Conservation (phyloP, 805 yeast species). For the Candida parachauliodes region DNA sequence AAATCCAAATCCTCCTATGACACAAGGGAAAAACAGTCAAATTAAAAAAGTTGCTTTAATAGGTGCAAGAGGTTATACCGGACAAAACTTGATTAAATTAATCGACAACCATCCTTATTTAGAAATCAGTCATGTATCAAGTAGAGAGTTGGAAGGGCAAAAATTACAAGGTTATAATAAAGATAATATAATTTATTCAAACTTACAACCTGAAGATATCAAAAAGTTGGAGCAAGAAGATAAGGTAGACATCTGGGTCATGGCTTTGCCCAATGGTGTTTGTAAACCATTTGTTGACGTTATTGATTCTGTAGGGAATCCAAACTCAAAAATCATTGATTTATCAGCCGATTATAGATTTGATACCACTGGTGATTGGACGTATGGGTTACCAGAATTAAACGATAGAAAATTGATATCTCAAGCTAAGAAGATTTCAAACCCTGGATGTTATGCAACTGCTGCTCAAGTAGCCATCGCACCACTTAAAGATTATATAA, state of each 20-base stretch:
- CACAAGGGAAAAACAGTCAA: constrained; percentile 57
- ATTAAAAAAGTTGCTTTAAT: constrained; percentile 82
- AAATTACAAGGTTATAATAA: constrained; percentile 85
- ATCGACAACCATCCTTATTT: constrained; percentile 84
- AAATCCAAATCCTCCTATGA: constrained; percentile 72
- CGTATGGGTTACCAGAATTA: constrained; percentile 93
- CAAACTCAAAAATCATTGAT: constrained; percentile 81
- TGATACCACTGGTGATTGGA: constrained; percentile 85
- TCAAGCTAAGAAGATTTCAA: constrained; percentile 75
- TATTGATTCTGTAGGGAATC: constrained; percentile 59
- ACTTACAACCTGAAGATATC: constrained; percentile 84
- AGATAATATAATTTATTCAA: constrained; percentile 73
- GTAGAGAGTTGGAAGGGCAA: constrained; percentile 90
- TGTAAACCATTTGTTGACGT: constrained; percentile 86
- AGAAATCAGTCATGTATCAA: constrained; percentile 89
- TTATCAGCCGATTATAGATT: constrained; percentile 95
- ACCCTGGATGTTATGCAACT: constrained; percentile 99
- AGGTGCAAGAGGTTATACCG: constrained; percentile 98
- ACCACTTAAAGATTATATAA: constrained; percentile 68
- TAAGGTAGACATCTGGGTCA: constrained; percentile 94
- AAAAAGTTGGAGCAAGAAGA: constrained; percentile 68
- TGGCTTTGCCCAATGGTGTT: constrained; percentile 98
- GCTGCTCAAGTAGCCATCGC: constrained; percentile 92
- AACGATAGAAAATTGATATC: constrained; percentile 64
- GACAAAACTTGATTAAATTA: constrained; percentile 84